A percentile compares a stretch with the other conserved stretches of the same genome.
Conservation (phyloP, 176 grass and related monocot genomes). For the Urochloa ruziziensis region DNA sequence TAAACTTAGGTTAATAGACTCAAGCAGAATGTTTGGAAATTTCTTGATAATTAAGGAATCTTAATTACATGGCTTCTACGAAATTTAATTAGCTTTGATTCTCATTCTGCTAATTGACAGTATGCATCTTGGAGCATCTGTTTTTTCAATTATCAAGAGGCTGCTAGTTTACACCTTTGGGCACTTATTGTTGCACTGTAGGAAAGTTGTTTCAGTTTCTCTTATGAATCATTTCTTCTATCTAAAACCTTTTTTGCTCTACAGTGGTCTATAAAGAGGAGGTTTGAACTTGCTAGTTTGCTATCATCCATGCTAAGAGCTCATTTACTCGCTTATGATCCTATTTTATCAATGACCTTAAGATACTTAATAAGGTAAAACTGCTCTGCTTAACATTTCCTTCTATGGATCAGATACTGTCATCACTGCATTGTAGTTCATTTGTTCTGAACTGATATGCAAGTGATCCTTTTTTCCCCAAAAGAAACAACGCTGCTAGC, state of each 20-base stretch:
- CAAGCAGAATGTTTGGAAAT: not conserved
- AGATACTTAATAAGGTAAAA: constrained; percentile 99
- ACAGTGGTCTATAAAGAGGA: constrained; percentile 93
- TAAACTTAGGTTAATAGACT: constrained; percentile 3
- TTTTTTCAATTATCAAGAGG: not conserved
- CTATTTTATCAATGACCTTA: constrained; percentile 85
- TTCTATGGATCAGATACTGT: too few relatives aligned
- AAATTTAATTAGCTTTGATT: not conserved
- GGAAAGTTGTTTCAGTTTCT: constrained; percentile 1
- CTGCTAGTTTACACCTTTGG: too few relatives aligned
- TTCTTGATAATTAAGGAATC: not conserved
- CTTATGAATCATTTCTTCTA: constrained; percentile 10
- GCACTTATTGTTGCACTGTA: not conserved
- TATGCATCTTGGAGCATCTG: not conserved
- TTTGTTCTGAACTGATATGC: too few relatives aligned
- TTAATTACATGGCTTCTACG: not conserved
- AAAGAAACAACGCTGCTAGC: too few relatives aligned
- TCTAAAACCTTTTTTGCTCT: constrained; percentile 29
- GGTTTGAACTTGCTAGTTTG: constrained; percentile 83
- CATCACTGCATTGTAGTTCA: too few relatives aligned
- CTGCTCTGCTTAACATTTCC: too few relatives aligned
- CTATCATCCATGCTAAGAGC: constrained; percentile 89
- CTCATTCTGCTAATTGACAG: not conserved
- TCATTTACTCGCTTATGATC: constrained; percentile 93
- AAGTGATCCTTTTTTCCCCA: too few relatives aligned